Conservation (phyloP, 208 protist species). For the Acanthamoeba castellanii region DNA sequence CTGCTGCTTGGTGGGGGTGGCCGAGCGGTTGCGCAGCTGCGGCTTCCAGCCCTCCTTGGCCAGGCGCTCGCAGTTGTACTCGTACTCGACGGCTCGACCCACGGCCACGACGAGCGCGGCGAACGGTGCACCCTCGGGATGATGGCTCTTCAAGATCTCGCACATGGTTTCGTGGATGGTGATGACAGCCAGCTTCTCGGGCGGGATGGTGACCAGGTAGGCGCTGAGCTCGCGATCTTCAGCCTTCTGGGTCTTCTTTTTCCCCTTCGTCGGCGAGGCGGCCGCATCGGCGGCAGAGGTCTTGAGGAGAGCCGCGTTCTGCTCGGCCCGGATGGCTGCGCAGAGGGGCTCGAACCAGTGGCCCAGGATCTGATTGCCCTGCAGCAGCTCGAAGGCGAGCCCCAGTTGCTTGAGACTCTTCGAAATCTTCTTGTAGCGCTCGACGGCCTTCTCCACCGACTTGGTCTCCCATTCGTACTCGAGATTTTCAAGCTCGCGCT, state of each 20-base stretch:
- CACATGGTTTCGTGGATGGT: conserved; percentile 73
- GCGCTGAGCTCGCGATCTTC: neutral
- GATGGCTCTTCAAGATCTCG: neutral
- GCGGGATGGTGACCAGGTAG: conserved; percentile 50
- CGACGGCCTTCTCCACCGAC: conserved; percentile 45
- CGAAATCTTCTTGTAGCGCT: conserved; percentile 47
- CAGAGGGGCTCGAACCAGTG: conserved; percentile 77
- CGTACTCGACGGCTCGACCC: conserved; percentile 39
- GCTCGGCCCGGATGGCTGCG: conserved; percentile 52
- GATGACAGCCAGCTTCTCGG: conserved; percentile 76
- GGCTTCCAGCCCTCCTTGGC: conserved; percentile 57
- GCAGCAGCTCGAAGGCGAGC: conserved; percentile 14
- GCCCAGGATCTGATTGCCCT: conserved; percentile 60
- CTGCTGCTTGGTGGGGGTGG: conserved; percentile 39
- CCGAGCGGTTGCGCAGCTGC: neutral
- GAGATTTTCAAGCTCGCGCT: conserved; percentile 33
- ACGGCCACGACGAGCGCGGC: neutral
- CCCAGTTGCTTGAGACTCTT: conserved; percentile 52
- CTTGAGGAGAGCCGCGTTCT: conserved; percentile 48
- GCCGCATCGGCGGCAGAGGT: neutral
- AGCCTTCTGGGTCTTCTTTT: neutral
- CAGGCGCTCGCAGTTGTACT: conserved; percentile 67
- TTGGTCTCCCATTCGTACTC: conserved; percentile 48
- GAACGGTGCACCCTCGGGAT: neutral
- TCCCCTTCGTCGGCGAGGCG: neutral